These are phyloP conservation scores for Geoglossum cookeanum DNA, from an alignment of 2,329 filamentous ascomycete species.

Conservation along the genomic window DNA sequence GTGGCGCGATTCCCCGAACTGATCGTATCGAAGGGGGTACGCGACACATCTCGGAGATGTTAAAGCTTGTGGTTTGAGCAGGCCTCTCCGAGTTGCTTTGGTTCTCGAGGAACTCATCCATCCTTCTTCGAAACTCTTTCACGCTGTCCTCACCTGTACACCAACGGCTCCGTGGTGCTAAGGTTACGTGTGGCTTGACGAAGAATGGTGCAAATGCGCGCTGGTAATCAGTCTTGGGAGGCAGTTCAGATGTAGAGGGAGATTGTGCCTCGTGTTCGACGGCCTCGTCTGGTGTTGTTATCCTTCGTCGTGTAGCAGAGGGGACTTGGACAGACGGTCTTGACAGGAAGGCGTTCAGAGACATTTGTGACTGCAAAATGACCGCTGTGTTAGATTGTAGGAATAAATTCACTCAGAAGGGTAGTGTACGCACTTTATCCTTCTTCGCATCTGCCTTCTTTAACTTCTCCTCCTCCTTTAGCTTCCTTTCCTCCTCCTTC, in stretches of 20 bases:
- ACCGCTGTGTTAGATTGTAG: slow-evolving; percentile 5
- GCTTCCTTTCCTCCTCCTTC: slow-evolving; percentile 23
- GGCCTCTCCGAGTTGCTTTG: slow-evolving; percentile 6
- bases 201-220: slow-evolving; percentile 68
- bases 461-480: slow-evolving; percentile 15
- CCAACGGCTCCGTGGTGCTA: slow-evolving; percentile 40
- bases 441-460: slow-evolving; percentile 14
- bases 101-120: slow-evolving; percentile 24
- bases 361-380: slow-evolving; percentile 19
- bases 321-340: not conserved
- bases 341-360: slow-evolving; percentile 7
- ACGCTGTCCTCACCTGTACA: slow-evolving; percentile 33
- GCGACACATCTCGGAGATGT: not conserved
- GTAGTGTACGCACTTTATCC: slow-evolving; percentile 19
- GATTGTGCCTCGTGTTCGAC: slow-evolving; percentile 12
- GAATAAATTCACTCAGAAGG: slow-evolving; percentile 6
- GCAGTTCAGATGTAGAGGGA: slow-evolving; percentile 10
- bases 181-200: slow-evolving; percentile 48
- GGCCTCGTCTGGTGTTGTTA: not conserved
- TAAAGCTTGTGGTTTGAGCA: not conserved
- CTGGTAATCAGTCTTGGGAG: slow-evolving; percentile 22
- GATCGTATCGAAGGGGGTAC: not conserved
- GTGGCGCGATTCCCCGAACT: not conserved
- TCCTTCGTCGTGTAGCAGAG: slow-evolving; percentile 11
- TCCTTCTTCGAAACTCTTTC: slow-evolving; percentile 20